Conservation (phyloP, 2,329 filamentous ascomycete genomes). For the Biscogniauxia marginata region DNA sequence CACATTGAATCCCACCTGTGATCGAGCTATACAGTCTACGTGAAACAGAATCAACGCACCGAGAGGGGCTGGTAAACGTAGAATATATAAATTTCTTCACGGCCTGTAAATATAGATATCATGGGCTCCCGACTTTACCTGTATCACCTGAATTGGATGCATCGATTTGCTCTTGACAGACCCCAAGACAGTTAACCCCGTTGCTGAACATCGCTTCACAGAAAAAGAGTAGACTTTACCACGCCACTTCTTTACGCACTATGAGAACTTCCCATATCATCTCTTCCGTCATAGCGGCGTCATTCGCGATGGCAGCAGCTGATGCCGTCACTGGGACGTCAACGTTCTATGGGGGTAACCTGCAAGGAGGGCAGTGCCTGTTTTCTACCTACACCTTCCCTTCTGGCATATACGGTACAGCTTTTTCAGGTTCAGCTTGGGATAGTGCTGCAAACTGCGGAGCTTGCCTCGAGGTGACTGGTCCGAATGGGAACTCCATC, state of each 20-base stretch:
- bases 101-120: background rate
- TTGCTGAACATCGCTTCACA: background rate
- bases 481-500: constrained; percentile 54
- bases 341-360: constrained; percentile 56
- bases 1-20: background rate
- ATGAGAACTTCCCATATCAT: background rate
- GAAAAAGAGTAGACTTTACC: background rate
- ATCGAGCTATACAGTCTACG: background rate
- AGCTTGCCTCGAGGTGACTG: constrained; percentile 58
- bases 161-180: too few species aligned
- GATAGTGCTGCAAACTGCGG: constrained; percentile 56
- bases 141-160: background rate
- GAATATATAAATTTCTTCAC: background rate
- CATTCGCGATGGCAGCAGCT: background rate
- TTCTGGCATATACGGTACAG: constrained; percentile 57
- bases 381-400: constrained; percentile 64
- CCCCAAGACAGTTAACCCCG: background rate
- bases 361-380: constrained; percentile 60
- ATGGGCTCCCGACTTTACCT: background rate
- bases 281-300: background rate
- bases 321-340: constrained; percentile 38
- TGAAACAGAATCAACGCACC: background rate
- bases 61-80: background rate
- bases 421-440: constrained; percentile 60
- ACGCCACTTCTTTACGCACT: background rate